These are phyloP conservation scores for Podospora comata DNA, from an alignment of 495 filamentous ascomycete species.

Conservation along the genomic window DNA sequence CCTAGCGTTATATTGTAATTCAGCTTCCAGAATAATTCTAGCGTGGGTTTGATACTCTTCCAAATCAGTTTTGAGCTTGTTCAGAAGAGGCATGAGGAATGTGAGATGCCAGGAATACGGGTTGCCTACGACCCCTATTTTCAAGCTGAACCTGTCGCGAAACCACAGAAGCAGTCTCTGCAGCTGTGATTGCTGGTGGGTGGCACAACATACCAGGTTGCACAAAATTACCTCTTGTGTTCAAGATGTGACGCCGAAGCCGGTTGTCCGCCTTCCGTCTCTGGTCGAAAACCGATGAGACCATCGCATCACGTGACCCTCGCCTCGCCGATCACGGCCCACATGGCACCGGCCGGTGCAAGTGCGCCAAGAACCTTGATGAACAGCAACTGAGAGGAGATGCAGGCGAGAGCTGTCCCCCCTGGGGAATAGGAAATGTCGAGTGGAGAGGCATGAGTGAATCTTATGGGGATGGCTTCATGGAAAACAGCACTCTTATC, in stretches of 20 bases:
- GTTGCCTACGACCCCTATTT: too few species aligned
- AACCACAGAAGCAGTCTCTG: too few species aligned
- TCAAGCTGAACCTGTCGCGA: too few species aligned
- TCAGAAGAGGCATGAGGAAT: not conserved
- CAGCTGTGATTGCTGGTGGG: not conserved
- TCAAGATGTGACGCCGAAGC: not conserved
- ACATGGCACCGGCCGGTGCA: not conserved
- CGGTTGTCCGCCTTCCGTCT: not conserved
- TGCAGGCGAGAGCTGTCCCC: not conserved
- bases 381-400: not conserved
- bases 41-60: not conserved
- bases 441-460: not conserved
- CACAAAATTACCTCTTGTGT: not conserved
- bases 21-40: slow-evolving; percentile 6
- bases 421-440: not conserved
- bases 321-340: slow-evolving; percentile 5
- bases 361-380: slow-evolving; percentile 10
- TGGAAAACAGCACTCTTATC: not conserved
- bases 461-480: not conserved
- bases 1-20: not conserved
- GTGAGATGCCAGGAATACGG: not conserved
- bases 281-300: slow-evolving; percentile 1
- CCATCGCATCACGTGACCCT: not conserved
- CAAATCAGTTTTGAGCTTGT: not conserved
- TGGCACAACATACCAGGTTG: not conserved